These are phyloP conservation scores for Gigaspora rosea DNA, from an alignment of 192 early-diverging fungal species.

Conservation along the genomic window DNA sequence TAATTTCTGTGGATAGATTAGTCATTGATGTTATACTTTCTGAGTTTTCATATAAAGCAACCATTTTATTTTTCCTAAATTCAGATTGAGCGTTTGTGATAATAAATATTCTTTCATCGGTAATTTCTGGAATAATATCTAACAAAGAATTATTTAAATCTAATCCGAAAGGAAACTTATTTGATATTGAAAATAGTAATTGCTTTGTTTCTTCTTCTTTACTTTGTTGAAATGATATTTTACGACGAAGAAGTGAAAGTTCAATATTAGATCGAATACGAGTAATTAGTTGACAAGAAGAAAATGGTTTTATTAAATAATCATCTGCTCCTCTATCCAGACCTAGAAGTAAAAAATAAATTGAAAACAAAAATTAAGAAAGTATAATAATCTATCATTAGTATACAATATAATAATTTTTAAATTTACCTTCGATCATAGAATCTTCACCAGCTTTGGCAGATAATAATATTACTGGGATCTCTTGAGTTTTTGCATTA, in stretches of 20 bases:
- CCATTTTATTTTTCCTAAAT: background rate
- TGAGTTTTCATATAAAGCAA: background rate
- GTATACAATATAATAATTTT: no score
- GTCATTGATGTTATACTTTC: background rate
- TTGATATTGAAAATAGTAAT: constrained; percentile 33
- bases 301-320: no score
- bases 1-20: no score
- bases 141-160: constrained; percentile 36
- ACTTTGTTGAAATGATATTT: constrained; percentile 42
- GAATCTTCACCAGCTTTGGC: constrained; percentile 57
- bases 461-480: constrained; percentile 38
- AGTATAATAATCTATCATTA: no score
- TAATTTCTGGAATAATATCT: constrained; percentile 36
- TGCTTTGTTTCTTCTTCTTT: no score
- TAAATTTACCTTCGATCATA: constrained; percentile 45
- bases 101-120: constrained; percentile 42
- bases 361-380: no score
- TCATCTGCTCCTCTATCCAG: no score
- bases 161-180: constrained; percentile 39
- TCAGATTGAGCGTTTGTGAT: background rate
- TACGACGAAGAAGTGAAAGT: constrained; percentile 35
- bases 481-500: no score
- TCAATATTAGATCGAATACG: no score
- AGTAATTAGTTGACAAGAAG: no score
- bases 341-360: constrained; percentile 18